Percentiles rank a stretch among this genome's conserved stretches.
Conservation (phyloP, 2,329 filamentous ascomycete genomes). For the Hymenoscyphus albidus region DNA sequence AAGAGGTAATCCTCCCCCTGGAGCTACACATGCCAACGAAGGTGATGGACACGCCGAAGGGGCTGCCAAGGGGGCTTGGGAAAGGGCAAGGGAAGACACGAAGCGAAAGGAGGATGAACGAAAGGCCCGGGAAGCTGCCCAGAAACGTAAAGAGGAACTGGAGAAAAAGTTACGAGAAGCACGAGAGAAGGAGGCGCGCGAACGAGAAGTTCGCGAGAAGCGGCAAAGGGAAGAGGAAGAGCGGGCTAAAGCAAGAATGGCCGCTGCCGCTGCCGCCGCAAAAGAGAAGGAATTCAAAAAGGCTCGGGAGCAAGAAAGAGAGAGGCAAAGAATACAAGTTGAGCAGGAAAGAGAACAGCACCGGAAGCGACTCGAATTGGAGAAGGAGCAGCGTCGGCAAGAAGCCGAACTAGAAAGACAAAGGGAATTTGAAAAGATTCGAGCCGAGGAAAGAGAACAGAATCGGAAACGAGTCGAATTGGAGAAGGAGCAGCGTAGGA, state of each 20-base stretch:
- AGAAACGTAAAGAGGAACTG: conserved; percentile 34
- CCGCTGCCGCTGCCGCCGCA: conserved; percentile 3
- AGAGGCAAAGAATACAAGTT: neutral
- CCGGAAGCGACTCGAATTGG: conserved; percentile 31
- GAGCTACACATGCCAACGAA: conserved; percentile 18
- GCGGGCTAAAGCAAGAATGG: conserved; percentile 7
- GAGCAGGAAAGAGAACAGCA: conserved; percentile 49
- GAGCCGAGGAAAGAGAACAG: no score
- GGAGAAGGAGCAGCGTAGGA: conserved; percentile 40
- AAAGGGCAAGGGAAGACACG: conserved; percentile 62
- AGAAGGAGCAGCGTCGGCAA: conserved; percentile 27
- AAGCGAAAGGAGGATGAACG: conserved; percentile 17
- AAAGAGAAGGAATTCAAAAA: conserved; percentile 7
- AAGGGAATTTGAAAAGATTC: conserved; percentile 25
- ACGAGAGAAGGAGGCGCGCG: conserved; percentile 51
- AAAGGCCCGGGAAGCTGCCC: conserved; percentile 20
- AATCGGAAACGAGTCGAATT: conserved; percentile 24
- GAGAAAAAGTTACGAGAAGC: conserved; percentile 48
- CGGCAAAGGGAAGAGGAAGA: conserved; percentile 23
- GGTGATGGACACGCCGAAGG: conserved; percentile 23
- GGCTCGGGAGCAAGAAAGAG: neutral
- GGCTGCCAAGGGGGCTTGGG: conserved; percentile 53
- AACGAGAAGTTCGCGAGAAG: conserved; percentile 22
- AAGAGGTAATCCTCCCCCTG: conserved; percentile 18
- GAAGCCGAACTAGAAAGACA: conserved; percentile 27